phyloP scores from a whole-genome alignment of 2,329 filamentous ascomycete species.

The Hypoxylon sp. region DNA sequence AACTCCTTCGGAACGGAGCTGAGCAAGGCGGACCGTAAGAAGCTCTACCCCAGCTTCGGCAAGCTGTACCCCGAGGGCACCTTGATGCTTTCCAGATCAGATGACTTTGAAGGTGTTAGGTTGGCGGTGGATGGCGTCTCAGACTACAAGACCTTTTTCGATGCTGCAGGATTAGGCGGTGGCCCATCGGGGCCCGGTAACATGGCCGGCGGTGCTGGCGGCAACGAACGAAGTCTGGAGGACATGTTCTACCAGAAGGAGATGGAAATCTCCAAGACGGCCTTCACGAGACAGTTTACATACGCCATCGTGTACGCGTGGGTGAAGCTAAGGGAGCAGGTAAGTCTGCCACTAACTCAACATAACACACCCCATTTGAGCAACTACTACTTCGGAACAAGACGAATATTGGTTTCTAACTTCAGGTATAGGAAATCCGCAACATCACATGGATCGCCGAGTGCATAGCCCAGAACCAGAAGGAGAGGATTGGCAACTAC shows the following conservation, averaged over 20 bases:
- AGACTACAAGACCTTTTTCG: conserved; percentile 97
- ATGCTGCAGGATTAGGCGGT: conserved; percentile 82
- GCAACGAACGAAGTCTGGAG: conserved; percentile 89
- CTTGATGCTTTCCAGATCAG: conserved; percentile 91
- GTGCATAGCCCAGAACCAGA: conserved; percentile 99
- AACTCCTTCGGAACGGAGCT: conserved; percentile 99
- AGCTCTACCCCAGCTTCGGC: conserved; percentile 93
- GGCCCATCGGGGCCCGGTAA: conserved; percentile 79
- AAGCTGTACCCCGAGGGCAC: conserved; percentile 93
- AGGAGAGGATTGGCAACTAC: conserved; percentile 98
- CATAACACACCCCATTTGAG: too few relatives aligned
- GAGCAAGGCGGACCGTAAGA: conserved; percentile 90
- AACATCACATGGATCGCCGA: conserved; percentile 99
- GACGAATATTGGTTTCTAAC: conserved; percentile 18
- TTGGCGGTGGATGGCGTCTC: conserved; percentile 91
- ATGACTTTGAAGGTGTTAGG: conserved; percentile 92
- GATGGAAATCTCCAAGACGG: conserved; percentile 96
- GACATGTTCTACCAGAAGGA: conserved; percentile 99
- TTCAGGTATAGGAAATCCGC: conserved; percentile 81
- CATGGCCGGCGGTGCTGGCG: conserved; percentile 80
- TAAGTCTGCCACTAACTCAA: conserved; percentile 55
- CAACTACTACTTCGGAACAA: neutral
- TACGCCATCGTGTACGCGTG: conserved; percentile 95
- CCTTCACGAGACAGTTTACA: conserved; percentile 96
- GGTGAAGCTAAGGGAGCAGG: conserved; percentile 97